A percentile compares a stretch with the other conserved stretches of the same genome.
Evolutionary conservation across 768 basidiomycete genomes (phyloP).

Genomic region (Agaricus subrufescens): DNA sequence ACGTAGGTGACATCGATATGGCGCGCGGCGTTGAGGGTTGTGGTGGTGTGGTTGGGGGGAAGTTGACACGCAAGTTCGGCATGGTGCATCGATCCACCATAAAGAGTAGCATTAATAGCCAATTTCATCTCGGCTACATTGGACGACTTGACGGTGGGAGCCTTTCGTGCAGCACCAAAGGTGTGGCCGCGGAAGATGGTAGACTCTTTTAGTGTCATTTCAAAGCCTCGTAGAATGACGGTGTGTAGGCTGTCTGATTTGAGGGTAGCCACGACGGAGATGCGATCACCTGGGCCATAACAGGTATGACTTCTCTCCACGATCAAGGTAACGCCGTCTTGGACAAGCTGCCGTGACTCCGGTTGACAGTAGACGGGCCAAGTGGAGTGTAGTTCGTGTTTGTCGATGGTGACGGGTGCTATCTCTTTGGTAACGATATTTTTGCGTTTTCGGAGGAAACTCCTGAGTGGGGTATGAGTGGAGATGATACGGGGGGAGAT

Average conservation of each 20-base stretch:
- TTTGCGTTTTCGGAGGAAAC: slow-evolving; percentile 79
- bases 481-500: background rate
- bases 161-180: slow-evolving; percentile 50
- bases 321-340: slow-evolving; percentile 69
- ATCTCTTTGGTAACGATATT: slow-evolving; percentile 62
- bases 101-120: slow-evolving; percentile 67
- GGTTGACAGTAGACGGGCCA: slow-evolving; percentile 89
- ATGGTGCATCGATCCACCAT: slow-evolving; percentile 65
- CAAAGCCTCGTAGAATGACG: slow-evolving; percentile 77
- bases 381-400: slow-evolving; percentile 89
- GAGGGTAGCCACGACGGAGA: slow-evolving; percentile 66
- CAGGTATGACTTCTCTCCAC: slow-evolving; percentile 76
- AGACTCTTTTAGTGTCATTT: slow-evolving; percentile 74
- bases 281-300: slow-evolving; percentile 82
- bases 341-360: slow-evolving; percentile 59
- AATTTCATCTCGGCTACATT: slow-evolving; percentile 68
- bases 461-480: slow-evolving; percentile 35
- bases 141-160: slow-evolving; percentile 46
- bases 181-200: slow-evolving; percentile 69
- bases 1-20: slow-evolving; percentile 86
- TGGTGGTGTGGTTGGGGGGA: slow-evolving; percentile 69
- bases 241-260: slow-evolving; percentile 67
- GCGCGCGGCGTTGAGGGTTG: slow-evolving; percentile 75
- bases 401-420: slow-evolving; percentile 78
- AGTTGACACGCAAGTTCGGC: slow-evolving; percentile 72